Percentiles rank a stretch among this genome's conserved stretches.
Conservation (phyloP, 2,329 filamentous ascomycete genomes). For the Xylaria sp. region DNA sequence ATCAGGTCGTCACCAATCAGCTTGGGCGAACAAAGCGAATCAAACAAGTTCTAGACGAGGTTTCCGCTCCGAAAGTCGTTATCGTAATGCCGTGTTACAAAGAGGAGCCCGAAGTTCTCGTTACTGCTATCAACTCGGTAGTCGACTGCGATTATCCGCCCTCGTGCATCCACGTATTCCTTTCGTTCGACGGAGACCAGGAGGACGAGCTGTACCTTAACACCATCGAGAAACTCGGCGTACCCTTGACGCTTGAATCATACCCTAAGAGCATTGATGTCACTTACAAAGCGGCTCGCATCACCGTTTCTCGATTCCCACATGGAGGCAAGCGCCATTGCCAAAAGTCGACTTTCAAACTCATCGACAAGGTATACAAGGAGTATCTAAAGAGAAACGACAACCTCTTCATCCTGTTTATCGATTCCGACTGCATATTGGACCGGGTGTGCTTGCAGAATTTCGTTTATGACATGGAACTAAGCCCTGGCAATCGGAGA, state of each 20-base stretch:
- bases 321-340: constrained; percentile 94
- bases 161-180: constrained; percentile 90
- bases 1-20: constrained; percentile 86
- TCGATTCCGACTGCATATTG: constrained; percentile 95
- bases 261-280: constrained; percentile 94
- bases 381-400: constrained; percentile 87
- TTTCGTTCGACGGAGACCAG: constrained; percentile 91
- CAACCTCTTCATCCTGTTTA: constrained; percentile 93
- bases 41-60: constrained; percentile 82
- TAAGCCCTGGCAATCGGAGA: constrained; percentile 87
- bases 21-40: constrained; percentile 82
- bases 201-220: constrained; percentile 89
- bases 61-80: constrained; percentile 88
- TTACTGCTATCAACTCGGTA: constrained; percentile 88
- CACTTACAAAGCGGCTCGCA: constrained; percentile 77
- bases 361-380: constrained; percentile 91
- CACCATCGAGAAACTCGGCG: constrained; percentile 83
- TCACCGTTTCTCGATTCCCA: constrained; percentile 90
- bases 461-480: constrained; percentile 98
- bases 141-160: constrained; percentile 93
- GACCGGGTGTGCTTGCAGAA: constrained; percentile 93
- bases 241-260: constrained; percentile 74
- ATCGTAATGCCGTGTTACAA: constrained; percentile 98
- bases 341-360: constrained; percentile 89
- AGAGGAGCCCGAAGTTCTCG: constrained; percentile 81